Evolutionary conservation across 75 land plant species (phyloP).

Genomic region (Picea sitchensis): DNA sequence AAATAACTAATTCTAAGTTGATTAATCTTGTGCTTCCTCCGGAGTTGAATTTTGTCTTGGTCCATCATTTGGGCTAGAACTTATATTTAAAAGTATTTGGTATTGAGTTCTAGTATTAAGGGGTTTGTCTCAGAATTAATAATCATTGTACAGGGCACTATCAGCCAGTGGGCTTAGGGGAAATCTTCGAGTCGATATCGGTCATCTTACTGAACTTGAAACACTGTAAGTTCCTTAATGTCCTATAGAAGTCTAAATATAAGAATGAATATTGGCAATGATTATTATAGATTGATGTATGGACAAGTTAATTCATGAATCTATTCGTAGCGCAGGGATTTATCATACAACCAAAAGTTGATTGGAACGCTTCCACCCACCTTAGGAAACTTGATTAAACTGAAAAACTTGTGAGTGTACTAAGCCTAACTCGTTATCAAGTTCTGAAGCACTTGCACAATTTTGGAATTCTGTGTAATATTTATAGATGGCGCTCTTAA

Average conservation of each 20-base stretch:
- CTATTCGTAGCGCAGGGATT: background rate
- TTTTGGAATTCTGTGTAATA: background rate
- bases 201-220: slow-evolving; percentile 3
- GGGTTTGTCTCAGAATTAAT: too few species aligned
- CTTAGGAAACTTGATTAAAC: background rate
- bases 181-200: background rate
- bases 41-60: background rate
- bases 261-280: background rate
- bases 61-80: background rate
- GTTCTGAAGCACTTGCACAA: background rate
- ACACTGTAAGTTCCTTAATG: background rate
- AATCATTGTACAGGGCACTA: background rate
- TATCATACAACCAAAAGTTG: slow-evolving; percentile 4
- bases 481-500: background rate
- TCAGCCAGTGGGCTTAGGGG: background rate
- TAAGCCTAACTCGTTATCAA: background rate
- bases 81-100: too few species aligned
- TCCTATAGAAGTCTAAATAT: background rate
- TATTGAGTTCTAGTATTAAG: too few species aligned
- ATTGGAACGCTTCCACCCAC: slow-evolving; percentile 2
- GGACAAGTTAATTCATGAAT: background rate
- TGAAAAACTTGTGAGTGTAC: slow-evolving; percentile 1
- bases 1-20: too few species aligned
- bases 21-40: too few species aligned
- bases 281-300: background rate